Conservation (phyloP, 495 filamentous ascomycete genomes). For the Podospora didyma region DNA sequence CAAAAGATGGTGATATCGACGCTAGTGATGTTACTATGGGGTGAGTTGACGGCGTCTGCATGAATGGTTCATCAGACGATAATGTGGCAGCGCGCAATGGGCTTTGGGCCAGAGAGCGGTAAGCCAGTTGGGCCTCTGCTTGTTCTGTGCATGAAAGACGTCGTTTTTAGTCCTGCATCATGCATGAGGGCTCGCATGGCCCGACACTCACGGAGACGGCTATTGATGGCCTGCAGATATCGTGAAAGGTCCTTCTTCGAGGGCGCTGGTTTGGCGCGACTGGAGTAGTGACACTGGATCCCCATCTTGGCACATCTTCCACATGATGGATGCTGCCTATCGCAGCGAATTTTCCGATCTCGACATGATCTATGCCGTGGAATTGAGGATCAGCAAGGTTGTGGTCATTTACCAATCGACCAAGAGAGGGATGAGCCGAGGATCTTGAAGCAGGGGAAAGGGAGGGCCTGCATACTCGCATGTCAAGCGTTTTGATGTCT, state of each 20-base stretch:
- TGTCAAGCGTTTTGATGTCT: too few species aligned
- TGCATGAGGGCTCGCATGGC: background rate
- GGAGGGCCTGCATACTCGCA: too few species aligned
- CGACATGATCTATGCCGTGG: slow-evolving; percentile 24
- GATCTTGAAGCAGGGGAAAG: too few species aligned
- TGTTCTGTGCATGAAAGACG: slow-evolving; percentile 4
- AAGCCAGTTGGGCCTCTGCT: slow-evolving; percentile 14
- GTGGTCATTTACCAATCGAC: too few species aligned
- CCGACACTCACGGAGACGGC: slow-evolving; percentile 11
- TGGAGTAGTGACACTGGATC: slow-evolving; percentile 10
- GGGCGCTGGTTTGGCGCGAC: slow-evolving; percentile 7
- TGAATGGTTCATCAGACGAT: too few species aligned
- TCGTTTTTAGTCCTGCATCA: background rate
- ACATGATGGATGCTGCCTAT: slow-evolving; percentile 31
- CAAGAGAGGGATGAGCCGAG: too few species aligned
- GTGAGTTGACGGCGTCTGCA: background rate
- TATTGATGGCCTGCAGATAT: slow-evolving; percentile 6
- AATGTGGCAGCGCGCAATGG: too few species aligned
- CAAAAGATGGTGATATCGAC: background rate
- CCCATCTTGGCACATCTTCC: slow-evolving; percentile 28
- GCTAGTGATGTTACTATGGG: background rate
- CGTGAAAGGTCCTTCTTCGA: slow-evolving; percentile 11
- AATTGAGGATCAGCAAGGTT: too few species aligned
- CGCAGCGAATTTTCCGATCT: slow-evolving; percentile 35
- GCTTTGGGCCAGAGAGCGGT: background rate